A percentile compares a stretch with the other conserved stretches of the same genome.
These are phyloP conservation scores for Pittosporum tobira DNA, from an alignment of 129 eudicot genomes.

Conservation along the genomic window DNA sequence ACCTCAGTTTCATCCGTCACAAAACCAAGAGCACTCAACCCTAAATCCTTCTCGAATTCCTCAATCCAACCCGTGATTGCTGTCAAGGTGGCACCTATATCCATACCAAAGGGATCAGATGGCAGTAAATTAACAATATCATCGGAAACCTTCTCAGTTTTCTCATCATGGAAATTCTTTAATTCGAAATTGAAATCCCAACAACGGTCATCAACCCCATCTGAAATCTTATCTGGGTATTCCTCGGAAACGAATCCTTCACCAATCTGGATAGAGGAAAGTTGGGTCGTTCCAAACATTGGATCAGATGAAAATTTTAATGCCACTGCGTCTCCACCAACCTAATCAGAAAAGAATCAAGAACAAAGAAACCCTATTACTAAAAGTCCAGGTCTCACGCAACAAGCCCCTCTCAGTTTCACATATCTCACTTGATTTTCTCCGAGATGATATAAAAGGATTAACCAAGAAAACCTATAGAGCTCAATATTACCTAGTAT, in stretches of 20 bases:
- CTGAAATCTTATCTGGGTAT: slow-evolving; percentile 6
- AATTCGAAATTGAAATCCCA: slow-evolving; percentile 24
- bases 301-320: slow-evolving; percentile 14
- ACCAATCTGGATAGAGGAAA: slow-evolving; percentile 23
- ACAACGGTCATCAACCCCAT: slow-evolving; percentile 21
- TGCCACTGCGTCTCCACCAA: slow-evolving; percentile 8
- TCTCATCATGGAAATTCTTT: slow-evolving; percentile 7
- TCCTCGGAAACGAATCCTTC: slow-evolving; percentile 25
- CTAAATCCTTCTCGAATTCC: slow-evolving; percentile 34
- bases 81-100: slow-evolving; percentile 25
- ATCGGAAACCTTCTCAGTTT: slow-evolving; percentile 8
- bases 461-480: no score
- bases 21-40: slow-evolving; percentile 12
- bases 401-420: not conserved
- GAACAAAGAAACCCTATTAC: not conserved
- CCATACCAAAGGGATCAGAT: slow-evolving; percentile 48
- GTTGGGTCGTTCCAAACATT: slow-evolving; percentile 11
- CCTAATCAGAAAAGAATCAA: not conserved
- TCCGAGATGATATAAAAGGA: no score
- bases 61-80: slow-evolving; percentile 42
- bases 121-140: slow-evolving; percentile 45
- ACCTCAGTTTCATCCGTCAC: slow-evolving; percentile 24
- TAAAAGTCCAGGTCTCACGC: not conserved
- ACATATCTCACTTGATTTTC: no score
- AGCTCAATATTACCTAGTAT: no score